Percentiles rank a stretch among this genome's conserved stretches.
Conservation (phyloP, 306 rosid species). For the Psophocarpus tetragonolobus region DNA sequence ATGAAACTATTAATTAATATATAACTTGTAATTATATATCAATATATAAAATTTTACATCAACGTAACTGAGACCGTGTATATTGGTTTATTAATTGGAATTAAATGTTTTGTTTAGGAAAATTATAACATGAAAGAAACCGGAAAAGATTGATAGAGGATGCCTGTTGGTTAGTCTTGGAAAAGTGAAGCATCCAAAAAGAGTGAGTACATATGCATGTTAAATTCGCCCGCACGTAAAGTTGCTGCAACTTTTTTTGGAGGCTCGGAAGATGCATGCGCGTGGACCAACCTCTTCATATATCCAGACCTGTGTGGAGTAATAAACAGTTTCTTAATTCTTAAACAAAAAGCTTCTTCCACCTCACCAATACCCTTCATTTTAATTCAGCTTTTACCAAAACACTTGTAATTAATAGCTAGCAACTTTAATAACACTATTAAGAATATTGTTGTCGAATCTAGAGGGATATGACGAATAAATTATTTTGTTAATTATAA, state of each 20-base stretch:
- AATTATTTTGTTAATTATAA: background rate
- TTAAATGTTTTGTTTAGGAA: background rate
- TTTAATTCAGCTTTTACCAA: background rate
- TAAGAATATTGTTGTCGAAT: background rate
- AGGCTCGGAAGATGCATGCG: conserved; percentile 19
- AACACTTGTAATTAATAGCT: background rate
- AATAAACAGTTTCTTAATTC: background rate
- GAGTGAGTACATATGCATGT: conserved; percentile 32
- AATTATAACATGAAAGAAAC: background rate
- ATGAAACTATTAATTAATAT: too few relatives aligned
- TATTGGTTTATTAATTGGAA: background rate
- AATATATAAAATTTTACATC: background rate
- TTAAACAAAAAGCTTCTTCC: background rate
- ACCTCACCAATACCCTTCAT: background rate
- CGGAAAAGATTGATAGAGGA: background rate
- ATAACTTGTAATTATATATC: background rate
- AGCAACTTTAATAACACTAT: background rate
- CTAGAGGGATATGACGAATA: background rate
- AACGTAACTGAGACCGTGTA: background rate
- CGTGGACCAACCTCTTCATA: conserved; percentile 26
- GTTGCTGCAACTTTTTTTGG: conserved; percentile 29
- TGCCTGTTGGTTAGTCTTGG: conserved; percentile 28
- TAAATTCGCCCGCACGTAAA: conserved; percentile 36
- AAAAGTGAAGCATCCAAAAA: conserved; percentile 26
- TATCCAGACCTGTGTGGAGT: background rate